Evolutionary conservation across 495 filamentous ascomycete species (phyloP).

Genomic region (Sphaerosporella brunnea): DNA sequence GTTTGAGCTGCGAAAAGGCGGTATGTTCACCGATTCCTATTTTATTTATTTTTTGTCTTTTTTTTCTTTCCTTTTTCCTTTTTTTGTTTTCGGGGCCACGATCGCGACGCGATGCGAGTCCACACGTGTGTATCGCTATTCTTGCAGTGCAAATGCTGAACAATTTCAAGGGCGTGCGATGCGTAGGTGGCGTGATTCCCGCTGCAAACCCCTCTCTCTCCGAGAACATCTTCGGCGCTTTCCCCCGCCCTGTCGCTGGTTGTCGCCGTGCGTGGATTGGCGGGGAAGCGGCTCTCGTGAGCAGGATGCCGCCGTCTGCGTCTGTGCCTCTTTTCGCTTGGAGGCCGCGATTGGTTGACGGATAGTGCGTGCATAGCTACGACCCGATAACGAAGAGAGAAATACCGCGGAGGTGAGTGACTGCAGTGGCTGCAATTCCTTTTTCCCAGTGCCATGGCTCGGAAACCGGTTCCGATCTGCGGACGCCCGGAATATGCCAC

Average conservation of each 20-base stretch:
- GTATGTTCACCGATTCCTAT: too few species aligned
- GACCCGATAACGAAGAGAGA: conserved; percentile 91
- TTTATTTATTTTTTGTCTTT: conserved; percentile 2
- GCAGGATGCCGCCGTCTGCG: too few species aligned
- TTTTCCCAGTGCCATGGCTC: not conserved
- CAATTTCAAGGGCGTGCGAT: conserved; percentile 6
- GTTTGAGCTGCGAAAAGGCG: conserved; percentile 79
- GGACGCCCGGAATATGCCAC: too few species aligned
- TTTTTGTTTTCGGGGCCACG: too few species aligned
- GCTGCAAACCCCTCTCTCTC: too few species aligned
- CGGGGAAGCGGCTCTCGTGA: not conserved
- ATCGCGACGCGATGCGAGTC: too few species aligned
- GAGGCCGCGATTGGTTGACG: not conserved
- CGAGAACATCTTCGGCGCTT: conserved; percentile 1
- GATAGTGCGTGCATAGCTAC: conserved; percentile 74
- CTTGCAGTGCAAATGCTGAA: conserved; percentile 1
- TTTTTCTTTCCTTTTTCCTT: too few species aligned
- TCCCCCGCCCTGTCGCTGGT: not conserved
- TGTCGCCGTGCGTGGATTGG: not conserved
- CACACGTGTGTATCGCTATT: too few species aligned
- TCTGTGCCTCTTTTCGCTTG: too few species aligned
- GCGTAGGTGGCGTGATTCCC: conserved; percentile 5
- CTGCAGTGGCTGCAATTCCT: not conserved
- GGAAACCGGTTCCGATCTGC: too few species aligned
- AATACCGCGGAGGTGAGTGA: conserved; percentile 56